Base-by-base conservation (phyloP, 2,329 filamentous ascomycete genomes). In the Scedosporium apiospermum region DNA sequence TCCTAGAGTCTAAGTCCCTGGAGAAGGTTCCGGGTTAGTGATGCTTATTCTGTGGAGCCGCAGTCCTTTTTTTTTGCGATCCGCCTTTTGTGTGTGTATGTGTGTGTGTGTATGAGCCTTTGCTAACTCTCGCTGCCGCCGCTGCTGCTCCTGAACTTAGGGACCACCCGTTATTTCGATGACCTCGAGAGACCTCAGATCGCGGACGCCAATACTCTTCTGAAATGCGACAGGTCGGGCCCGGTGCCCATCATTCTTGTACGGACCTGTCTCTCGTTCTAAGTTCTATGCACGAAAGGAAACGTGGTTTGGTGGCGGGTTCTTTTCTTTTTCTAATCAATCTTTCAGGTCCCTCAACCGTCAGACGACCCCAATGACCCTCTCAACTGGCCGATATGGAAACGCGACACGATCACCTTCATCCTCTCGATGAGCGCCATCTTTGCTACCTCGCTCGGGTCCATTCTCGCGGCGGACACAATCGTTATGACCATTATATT, bases 311-410 rank as follows among this genome's bases (percentile, higher is more conserved):
- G 21, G 14, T 16, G 55, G 49, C 49, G 9, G 18, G 49, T 4
- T 51, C 16, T 23, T 38, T 38, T 6, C 18, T 46, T 57, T 62
- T 34, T 59, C 49, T n/a, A 55, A 4, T 21, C 21, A n/a, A 26
- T 46, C 6, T 53, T 38, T 34, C 63, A 81, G 78, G 77, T 81
- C 4, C 93, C 93, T 4, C 93, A 97, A 71, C 93, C 93, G 2
- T 93, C 88, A 65, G 89, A 96, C 73, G 91, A 96, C 72, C 91
- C 90, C 3, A 93, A 96, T 72, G 93, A 97, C 74, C 93, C 91
- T 34, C 79, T 96, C 66, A 82, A 80, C 71, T 97, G 92, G 93
- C 89, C 92, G 23, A 74, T 96, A 65, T 93, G 90, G 89, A 85
- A 84, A 68, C 90, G 92, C 71, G 93, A 97, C 72, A 68, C 89